Conservation (phyloP, 1,139 yeast genomes). For the Yamadazyma triangularis region DNA sequence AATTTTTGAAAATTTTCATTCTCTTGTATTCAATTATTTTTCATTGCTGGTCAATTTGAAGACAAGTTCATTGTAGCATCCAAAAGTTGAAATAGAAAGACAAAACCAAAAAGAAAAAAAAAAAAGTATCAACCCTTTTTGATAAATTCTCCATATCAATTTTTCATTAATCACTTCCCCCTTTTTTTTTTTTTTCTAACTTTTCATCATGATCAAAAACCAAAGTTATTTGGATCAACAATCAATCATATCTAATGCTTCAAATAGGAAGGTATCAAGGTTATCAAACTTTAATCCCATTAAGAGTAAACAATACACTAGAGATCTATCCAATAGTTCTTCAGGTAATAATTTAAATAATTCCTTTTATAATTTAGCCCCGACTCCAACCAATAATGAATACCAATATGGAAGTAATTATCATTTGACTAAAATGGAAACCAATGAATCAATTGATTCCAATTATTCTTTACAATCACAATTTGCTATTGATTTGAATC, state of each 20-base stretch:
- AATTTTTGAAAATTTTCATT: too few species aligned
- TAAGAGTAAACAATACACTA: constrained; percentile 6
- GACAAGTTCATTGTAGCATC: too few species aligned
- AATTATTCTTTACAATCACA: constrained; percentile 15
- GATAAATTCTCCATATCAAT: too few species aligned
- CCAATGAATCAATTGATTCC: constrained; percentile 41
- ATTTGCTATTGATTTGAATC: constrained; percentile 21
- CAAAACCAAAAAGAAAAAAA: too few species aligned
- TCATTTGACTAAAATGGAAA: constrained; percentile 41
- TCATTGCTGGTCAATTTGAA: too few species aligned
- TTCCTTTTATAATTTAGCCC: constrained; percentile 9
- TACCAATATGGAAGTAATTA: constrained; percentile 14
- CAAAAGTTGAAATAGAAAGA: too few species aligned
- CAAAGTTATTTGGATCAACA: constrained; percentile 7
- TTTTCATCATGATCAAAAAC: constrained; percentile 4
- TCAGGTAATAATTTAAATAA: not conserved
- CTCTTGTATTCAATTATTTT: too few species aligned
- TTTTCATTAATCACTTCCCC: too few species aligned
- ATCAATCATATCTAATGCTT: constrained; percentile 6
- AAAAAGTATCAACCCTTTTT: too few species aligned
- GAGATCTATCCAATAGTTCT: not conserved
- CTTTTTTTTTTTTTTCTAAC: too few species aligned
- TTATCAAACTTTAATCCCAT: constrained; percentile 16
- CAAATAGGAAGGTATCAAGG: constrained; percentile 12
- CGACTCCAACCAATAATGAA: constrained; percentile 8